These are phyloP conservation scores for Miscanthus lutarioriparius DNA, from an alignment of 176 grass and related monocot genomes.

Conservation along the genomic window DNA sequence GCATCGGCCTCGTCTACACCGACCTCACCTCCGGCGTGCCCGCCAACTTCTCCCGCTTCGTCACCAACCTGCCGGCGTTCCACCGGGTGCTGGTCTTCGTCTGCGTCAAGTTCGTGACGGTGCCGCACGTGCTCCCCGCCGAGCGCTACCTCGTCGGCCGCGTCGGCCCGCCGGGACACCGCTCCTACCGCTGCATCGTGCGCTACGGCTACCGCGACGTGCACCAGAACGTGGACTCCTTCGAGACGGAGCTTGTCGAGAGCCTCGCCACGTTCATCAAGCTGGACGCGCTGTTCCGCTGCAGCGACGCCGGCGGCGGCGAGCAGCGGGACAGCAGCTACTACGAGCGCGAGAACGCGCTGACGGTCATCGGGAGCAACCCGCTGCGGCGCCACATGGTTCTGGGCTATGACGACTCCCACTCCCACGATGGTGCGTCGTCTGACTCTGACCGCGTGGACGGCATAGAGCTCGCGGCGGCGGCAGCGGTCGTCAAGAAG, in stretches of 20 bases:
- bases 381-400: constrained; percentile 27
- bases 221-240: constrained; percentile 92
- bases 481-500: constrained; percentile 36
- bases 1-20: constrained; percentile 93
- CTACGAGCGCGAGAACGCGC: constrained; percentile 57
- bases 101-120: constrained; percentile 85
- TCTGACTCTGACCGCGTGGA: background rate
- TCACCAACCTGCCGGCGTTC: constrained; percentile 95
- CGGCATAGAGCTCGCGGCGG: constrained; percentile 36
- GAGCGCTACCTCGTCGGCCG: constrained; percentile 94
- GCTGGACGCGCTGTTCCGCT: constrained; percentile 48
- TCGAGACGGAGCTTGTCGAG: constrained; percentile 81
- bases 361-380: constrained; percentile 80
- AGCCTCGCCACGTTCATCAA: constrained; percentile 79
- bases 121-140: constrained; percentile 78
- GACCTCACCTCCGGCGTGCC: constrained; percentile 90
- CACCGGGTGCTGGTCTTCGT: constrained; percentile 92
- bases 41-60: constrained; percentile 95
- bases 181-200: constrained; percentile 93
- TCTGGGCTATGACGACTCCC: constrained; percentile 9
- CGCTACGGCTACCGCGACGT: constrained; percentile 99
- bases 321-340: constrained; percentile 8
- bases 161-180: constrained; percentile 74
- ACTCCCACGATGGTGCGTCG: constrained; percentile 22
- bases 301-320: constrained; percentile 25